A percentile compares a stretch with the other conserved stretches of the same genome.
These are phyloP conservation scores for Trichoderma breve DNA, from an alignment of 2,329 filamentous ascomycete genomes.

Conservation along the genomic window DNA sequence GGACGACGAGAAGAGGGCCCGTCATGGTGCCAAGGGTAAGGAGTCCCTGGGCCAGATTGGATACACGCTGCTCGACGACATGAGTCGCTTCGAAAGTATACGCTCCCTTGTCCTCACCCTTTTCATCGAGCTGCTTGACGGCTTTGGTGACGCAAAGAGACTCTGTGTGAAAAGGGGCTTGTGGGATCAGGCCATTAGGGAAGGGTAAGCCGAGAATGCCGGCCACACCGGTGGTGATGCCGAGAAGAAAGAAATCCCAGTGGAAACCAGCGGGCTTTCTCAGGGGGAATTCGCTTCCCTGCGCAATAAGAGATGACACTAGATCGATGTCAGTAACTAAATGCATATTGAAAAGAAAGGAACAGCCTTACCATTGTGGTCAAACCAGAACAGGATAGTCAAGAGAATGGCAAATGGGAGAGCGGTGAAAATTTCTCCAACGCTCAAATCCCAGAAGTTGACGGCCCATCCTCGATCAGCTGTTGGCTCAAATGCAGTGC, in stretches of 20 bases:
- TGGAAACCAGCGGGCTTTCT: constrained; percentile 80
- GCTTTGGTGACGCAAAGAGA: constrained; percentile 70
- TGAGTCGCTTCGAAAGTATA: constrained; percentile 52
- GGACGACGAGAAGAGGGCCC: constrained; percentile 67
- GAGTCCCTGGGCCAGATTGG: constrained; percentile 74
- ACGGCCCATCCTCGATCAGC: constrained; percentile 72
- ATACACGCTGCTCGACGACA: constrained; percentile 75
- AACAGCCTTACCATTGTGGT: constrained; percentile 67
- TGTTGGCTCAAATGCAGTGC: constrained; percentile 76
- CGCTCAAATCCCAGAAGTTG: constrained; percentile 73
- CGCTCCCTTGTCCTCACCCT: constrained; percentile 55
- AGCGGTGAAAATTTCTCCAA: constrained; percentile 74
- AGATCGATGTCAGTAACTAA: background rate
- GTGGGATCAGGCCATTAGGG: constrained; percentile 79
- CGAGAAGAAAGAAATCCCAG: constrained; percentile 81
- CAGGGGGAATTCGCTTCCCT: constrained; percentile 79
- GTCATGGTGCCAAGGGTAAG: constrained; percentile 78
- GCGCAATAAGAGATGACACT: constrained; percentile 80
- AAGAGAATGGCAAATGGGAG: constrained; percentile 83
- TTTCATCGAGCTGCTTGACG: constrained; percentile 52
- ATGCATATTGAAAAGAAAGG: background rate
- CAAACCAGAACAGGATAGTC: constrained; percentile 85
- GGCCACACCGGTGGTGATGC: constrained; percentile 71
- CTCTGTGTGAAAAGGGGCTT: constrained; percentile 79
- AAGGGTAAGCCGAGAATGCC: constrained; percentile 76